These are phyloP conservation scores for Cadophora gregata DNA, from an alignment of 2,329 filamentous ascomycete species.

Conservation along the genomic window DNA sequence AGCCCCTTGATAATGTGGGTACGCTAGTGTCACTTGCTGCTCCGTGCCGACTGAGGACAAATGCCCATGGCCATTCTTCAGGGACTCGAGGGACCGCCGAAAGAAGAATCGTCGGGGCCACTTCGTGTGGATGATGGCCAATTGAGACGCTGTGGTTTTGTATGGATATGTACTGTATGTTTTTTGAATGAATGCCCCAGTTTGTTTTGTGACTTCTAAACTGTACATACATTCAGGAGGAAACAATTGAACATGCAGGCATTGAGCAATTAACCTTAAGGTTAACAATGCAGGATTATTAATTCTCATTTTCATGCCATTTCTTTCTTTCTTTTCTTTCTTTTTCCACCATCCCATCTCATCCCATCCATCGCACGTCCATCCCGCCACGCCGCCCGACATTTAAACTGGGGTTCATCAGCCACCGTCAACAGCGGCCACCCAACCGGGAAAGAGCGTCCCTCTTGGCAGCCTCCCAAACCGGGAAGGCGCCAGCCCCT, in stretches of 20 bases:
- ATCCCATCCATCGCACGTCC: no score
- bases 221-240: no score
- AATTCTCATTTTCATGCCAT: background rate
- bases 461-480: background rate
- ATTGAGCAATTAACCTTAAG: no score
- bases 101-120: background rate
- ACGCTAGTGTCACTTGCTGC: background rate
- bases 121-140: background rate
- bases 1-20: background rate
- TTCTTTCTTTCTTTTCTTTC: background rate
- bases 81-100: background rate
- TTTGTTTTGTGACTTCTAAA: no score
- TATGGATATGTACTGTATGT: background rate
- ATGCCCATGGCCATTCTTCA: no score
- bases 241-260: no score
- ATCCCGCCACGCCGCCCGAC: no score
- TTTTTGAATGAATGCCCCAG: background rate
- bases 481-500: slow-evolving; percentile 2
- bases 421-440: background rate
- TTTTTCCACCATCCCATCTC: background rate
- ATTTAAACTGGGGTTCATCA: background rate
- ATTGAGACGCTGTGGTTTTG: background rate
- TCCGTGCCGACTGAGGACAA: no score
- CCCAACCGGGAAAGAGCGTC: background rate
- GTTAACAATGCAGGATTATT: no score